A percentile compares a stretch with the other conserved stretches of the same genome.
Conservation (phyloP, 768 basidiomycete species). For the Lactifluus piperatus region DNA sequence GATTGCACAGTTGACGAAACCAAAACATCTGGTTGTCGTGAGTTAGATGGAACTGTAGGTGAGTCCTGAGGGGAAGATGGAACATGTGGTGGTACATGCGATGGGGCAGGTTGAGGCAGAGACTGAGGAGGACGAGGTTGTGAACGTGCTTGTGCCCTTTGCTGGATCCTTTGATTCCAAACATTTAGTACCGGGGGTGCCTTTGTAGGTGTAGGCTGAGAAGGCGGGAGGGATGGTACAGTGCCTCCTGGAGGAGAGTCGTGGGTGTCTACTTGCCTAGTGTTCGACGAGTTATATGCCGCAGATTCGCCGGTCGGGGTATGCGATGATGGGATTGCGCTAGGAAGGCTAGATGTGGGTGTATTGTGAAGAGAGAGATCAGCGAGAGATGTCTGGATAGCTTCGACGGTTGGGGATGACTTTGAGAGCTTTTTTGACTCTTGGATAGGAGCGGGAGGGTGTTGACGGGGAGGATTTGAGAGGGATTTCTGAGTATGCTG, state of each 20-base stretch:
- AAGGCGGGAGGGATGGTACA: slow-evolving; percentile 2
- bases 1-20: neutral
- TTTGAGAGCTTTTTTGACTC: slow-evolving; percentile 1
- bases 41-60: neutral
- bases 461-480: slow-evolving; percentile 10
- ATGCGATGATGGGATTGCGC: neutral
- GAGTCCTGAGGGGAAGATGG: neutral
- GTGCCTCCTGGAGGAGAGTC: slow-evolving; percentile 3
- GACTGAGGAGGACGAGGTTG: slow-evolving; percentile 20
- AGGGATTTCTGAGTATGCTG: slow-evolving; percentile 13
- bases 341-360: neutral
- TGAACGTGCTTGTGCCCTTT: slow-evolving; percentile 29
- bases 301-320: slow-evolving; percentile 2
- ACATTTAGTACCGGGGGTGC: slow-evolving; percentile 30
- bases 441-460: neutral
- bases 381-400: neutral
- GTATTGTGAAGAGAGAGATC: slow-evolving; percentile 7
- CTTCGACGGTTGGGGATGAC: slow-evolving; percentile 2
- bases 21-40: neutral
- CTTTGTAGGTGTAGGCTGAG: slow-evolving; percentile 18
- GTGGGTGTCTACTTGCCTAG: neutral
- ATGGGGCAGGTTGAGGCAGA: slow-evolving; percentile 3
- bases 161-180: slow-evolving; percentile 37
- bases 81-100: neutral
- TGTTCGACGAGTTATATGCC: neutral